Base-by-base conservation (phyloP, 768 basidiomycete genomes). In the Hortiboletus campestris region DNA sequence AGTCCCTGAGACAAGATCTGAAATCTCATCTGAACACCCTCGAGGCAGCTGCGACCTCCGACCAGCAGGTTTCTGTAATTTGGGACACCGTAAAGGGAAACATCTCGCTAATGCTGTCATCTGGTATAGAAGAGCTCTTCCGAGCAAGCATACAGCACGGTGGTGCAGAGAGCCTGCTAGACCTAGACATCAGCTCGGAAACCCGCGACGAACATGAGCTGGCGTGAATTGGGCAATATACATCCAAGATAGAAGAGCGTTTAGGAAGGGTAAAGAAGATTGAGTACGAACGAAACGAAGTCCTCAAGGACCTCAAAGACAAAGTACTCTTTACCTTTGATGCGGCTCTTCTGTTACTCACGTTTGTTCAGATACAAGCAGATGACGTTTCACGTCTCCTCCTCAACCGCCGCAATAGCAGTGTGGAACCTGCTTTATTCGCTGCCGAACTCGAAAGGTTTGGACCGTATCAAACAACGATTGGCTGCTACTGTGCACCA, bases 391-490 rank as follows among this genome's bases (percentile, higher is more conserved):
- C 96, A 0, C 93, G 96, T 67, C 81, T 99, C 5, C 82, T 99
- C 5, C 82, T 98, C 46, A 96, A 96, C 68, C 85, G 93, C 32
- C 88, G 94, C 25, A 89, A 94, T 60, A 78, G 83, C 16, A 82
- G 83, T 22, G 88, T 89, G 11, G 94, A 98, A 61, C 88, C 90
- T 0, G 81, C 91, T 0, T 77, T 98, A n/a, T 99, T 98, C 62
- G 91, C 94, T 0, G 82, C 88, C 10, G 94, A 98, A 68, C 81
- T 98, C 20, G 96, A 98, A 73, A 98, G 98, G 72, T 98, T 98
- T 77, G 80, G 84, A 22, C 92, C 94, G 0, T 94, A 91, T 65
- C 94, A 97, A 25, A 65, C 84, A 89, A 40, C 85, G 93, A 0
- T 75, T 98, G 2, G 75, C 83, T 6, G 80, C 88, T 3, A 92